phyloP scores from a whole-genome alignment of 2,329 filamentous ascomycete genomes.

The Diplodia corticola region DNA sequence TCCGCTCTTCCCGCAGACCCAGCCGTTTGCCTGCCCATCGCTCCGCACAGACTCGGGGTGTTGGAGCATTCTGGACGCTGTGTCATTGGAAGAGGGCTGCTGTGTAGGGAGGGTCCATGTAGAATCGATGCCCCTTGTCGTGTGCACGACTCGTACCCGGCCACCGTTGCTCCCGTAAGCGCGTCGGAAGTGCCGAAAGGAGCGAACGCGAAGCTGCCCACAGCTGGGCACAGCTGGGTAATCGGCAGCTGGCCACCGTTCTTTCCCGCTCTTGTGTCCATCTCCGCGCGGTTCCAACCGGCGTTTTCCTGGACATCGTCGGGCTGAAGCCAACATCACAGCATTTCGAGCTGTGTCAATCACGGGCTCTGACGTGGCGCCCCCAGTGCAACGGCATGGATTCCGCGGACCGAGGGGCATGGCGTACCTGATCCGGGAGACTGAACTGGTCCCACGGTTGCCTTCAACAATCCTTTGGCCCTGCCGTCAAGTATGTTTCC shows the following conservation, averaged over 20 bases:
- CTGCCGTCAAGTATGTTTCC: neutral
- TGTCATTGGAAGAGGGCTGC: neutral
- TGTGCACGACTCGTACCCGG: neutral
- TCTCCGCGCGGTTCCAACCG: slow-evolving; percentile 5
- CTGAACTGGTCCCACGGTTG: neutral
- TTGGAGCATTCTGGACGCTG: neutral
- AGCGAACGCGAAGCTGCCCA: neutral
- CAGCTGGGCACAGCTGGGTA: too few species aligned
- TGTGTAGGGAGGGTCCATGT: neutral
- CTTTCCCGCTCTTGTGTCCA: too few species aligned
- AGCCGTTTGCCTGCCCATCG: neutral
- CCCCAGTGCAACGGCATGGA: neutral
- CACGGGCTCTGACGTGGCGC: neutral
- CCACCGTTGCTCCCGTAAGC: neutral
- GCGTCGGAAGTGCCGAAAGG: neutral
- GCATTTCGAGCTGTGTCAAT: too few species aligned
- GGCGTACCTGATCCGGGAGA: neutral
- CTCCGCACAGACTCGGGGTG: neutral
- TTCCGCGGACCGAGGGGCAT: neutral
- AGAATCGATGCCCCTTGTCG: neutral
- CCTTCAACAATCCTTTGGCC: neutral
- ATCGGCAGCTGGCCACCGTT: too few species aligned
- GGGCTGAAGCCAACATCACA: neutral
- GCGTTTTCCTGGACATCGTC: neutral
- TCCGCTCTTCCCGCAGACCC: neutral